Conservation (phyloP, 129 eudicot species). For the Lactuca saligna region DNA sequence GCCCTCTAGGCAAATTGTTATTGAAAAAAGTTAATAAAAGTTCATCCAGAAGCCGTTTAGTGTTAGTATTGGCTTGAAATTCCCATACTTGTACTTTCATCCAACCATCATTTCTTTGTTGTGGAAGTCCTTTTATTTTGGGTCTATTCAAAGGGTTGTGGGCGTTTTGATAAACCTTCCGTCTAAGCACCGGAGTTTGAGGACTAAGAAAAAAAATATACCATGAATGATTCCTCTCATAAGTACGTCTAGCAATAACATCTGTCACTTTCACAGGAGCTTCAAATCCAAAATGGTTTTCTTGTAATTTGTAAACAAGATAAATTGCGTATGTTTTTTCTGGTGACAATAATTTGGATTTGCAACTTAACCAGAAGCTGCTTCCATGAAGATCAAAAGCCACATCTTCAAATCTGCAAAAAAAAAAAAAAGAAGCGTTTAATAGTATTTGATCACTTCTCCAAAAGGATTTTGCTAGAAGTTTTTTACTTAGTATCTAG, state of each 20-base stretch:
- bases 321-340: slow-evolving; percentile 8
- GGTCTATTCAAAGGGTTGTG: slow-evolving; percentile 12
- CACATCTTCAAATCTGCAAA: slow-evolving; percentile 14
- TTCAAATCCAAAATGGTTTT: neutral
- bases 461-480: too few species aligned
- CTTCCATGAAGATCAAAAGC: neutral
- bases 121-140: slow-evolving; percentile 8
- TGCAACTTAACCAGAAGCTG: neutral
- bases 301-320: slow-evolving; percentile 12
- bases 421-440: neutral
- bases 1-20: too few species aligned
- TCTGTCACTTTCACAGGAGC: neutral
- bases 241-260: too few species aligned
- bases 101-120: slow-evolving; percentile 4
- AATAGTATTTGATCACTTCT: too few species aligned
- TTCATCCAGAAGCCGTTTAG: neutral
- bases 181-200: slow-evolving; percentile 11
- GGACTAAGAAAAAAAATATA: slow-evolving; percentile 9
- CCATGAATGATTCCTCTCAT: neutral
- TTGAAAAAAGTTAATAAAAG: neutral
- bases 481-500: too few species aligned
- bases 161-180: neutral
- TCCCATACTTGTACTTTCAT: slow-evolving; percentile 21
- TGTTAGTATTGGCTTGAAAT: slow-evolving; percentile 6
- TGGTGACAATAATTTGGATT: neutral